Percentiles rank a stretch among this genome's conserved stretches.
These are phyloP conservation scores for Penicillium argentinense DNA, from an alignment of 495 filamentous ascomycete species.

Conservation along the genomic window DNA sequence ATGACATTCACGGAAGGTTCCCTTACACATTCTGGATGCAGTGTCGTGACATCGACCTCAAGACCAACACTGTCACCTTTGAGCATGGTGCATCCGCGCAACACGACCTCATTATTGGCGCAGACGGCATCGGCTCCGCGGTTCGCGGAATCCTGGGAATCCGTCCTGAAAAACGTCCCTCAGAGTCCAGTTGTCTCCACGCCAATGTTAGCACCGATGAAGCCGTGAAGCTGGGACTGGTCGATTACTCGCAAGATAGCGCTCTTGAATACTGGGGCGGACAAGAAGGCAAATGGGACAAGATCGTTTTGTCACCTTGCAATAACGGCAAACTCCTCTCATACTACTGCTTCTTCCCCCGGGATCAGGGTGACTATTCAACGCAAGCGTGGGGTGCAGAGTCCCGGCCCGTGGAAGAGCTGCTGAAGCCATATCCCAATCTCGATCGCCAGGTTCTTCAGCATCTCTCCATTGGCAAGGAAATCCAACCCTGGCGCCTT, in stretches of 20 bases:
- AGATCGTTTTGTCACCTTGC: constrained; percentile 51
- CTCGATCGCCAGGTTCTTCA: constrained; percentile 40
- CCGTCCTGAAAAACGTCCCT: constrained; percentile 43
- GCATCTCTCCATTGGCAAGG: constrained; percentile 41
- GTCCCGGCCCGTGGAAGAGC: constrained; percentile 36
- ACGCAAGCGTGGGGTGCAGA: constrained; percentile 43
- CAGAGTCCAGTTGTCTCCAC: constrained; percentile 46
- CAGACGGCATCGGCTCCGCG: constrained; percentile 47
- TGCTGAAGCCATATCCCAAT: constrained; percentile 44
- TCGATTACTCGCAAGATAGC: constrained; percentile 43
- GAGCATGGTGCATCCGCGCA: constrained; percentile 28
- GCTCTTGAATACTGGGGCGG: constrained; percentile 53
- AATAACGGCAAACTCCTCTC: constrained; percentile 46
- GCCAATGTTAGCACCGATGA: constrained; percentile 45
- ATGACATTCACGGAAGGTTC: too few species aligned
- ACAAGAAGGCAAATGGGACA: constrained; percentile 47
- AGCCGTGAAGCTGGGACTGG: constrained; percentile 39
- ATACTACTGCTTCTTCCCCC: constrained; percentile 53
- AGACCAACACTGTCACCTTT: constrained; percentile 37
- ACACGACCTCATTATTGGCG: constrained; percentile 45
- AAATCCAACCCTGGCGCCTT: constrained; percentile 50
- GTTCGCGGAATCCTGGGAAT: constrained; percentile 44
- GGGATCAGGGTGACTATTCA: constrained; percentile 40
- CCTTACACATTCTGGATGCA: too few species aligned
- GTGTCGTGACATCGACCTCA: constrained; percentile 38